Evolutionary conservation across 805 yeast species (phyloP).

Genomic region (Yamadazyma kitorensis): DNA sequence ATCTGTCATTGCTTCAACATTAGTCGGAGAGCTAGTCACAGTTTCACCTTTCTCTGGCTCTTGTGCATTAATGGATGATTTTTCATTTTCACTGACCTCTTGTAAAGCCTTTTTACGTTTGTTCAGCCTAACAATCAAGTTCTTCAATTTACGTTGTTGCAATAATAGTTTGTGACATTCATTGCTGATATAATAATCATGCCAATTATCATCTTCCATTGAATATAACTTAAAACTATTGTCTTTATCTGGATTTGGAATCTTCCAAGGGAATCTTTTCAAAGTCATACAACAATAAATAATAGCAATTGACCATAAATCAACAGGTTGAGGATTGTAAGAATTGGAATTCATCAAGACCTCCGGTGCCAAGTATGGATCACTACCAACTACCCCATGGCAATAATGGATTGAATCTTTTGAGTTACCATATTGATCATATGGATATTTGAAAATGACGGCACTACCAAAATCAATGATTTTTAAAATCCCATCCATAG

Average conservation of each 20-base stretch:
- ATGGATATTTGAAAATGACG: constrained; percentile 87
- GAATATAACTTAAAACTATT: constrained; percentile 81
- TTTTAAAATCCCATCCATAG: constrained; percentile 78
- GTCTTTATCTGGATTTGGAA: constrained; percentile 73
- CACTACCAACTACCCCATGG: constrained; percentile 81
- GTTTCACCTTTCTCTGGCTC: background rate
- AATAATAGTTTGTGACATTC: constrained; percentile 65
- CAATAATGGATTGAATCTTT: constrained; percentile 64
- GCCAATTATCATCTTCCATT: constrained; percentile 74
- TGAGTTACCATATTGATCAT: constrained; percentile 46
- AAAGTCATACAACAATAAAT: constrained; percentile 90
- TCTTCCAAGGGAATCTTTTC: constrained; percentile 93
- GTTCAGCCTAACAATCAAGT: constrained; percentile 39
- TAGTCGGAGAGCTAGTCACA: background rate
- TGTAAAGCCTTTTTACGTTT: constrained; percentile 32
- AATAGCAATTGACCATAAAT: constrained; percentile 90
- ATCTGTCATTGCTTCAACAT: background rate
- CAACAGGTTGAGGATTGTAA: constrained; percentile 91
- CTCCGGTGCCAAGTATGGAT: constrained; percentile 90
- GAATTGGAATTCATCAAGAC: constrained; percentile 58
- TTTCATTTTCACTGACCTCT: constrained; percentile 12
- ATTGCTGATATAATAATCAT: constrained; percentile 71
- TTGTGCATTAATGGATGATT: constrained; percentile 1
- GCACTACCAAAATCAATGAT: constrained; percentile 93
- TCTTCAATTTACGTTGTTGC: constrained; percentile 56